Base-by-base conservation (phyloP, 768 basidiomycete genomes). In the Naematelia aurantialba region DNA sequence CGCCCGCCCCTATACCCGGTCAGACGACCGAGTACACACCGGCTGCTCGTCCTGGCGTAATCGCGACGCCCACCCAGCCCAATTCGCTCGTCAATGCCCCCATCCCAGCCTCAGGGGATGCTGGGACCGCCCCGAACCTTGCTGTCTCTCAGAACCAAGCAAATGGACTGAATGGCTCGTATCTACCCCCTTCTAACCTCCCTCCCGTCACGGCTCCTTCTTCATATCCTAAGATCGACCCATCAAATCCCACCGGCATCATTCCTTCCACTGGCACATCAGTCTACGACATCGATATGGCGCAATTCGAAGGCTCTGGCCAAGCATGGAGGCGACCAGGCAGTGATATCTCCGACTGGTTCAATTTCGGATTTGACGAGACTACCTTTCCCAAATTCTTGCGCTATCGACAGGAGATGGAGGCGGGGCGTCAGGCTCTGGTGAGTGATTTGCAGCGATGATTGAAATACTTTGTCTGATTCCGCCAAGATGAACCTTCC, bases 321-420 rank as follows among this genome's bases (percentile, higher is more conserved):
- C 94, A 94, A 71, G 86, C 87, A 3, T 99, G 96, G 96, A 81
- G 96, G 61, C 79, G 86, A 59, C 88, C 92, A 5, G 96, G 96
- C 30, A 86, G 89, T 3, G 91, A 96, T 79, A 81, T 96, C 61
- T 88, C 89, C 66, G 93, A 97, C 79, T 99, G 92, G 88, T 99
- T 99, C 79, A 98, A 99, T 78, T 98, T 96, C 67, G 96, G 96
- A 0, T 98, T 98, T 70, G 96, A 99, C 76, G 96, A 99, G 78
- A 83, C 89, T 14, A 89, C 88, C 30, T 99, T 92, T 91, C 89
- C 91, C 72, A 87, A 86, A 44, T 99, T 94, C 57, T 61, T 74
- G 53, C 58, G 72, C n/a, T 74, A 65, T 34, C 65, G 71, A 49
- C 58, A 62, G 27, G 78, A 76, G 34, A 76, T 77, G 74, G 70